These are phyloP conservation scores for Russula ochroleuca DNA, from an alignment of 768 basidiomycete species.

Conservation along the genomic window DNA sequence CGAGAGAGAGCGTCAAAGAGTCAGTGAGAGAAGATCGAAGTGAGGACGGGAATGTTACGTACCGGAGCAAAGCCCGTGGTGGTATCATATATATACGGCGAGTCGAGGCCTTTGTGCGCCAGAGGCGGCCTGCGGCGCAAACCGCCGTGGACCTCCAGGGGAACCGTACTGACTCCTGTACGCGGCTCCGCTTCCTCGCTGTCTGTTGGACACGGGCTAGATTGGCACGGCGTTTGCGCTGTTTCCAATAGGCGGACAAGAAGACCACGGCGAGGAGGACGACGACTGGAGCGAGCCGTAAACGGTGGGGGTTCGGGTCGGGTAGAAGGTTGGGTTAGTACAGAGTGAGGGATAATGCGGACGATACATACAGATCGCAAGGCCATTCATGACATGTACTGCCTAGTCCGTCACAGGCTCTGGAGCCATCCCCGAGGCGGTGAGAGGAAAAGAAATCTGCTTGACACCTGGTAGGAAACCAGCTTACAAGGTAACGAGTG, in stretches of 20 bases:
- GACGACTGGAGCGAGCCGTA: not conserved
- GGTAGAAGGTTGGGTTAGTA: not conserved
- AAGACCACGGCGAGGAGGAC: not conserved
- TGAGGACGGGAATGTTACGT: not conserved
- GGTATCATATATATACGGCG: not conserved
- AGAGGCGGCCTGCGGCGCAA: constrained; percentile 10
- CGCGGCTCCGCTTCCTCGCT: too few species aligned
- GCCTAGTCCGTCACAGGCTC: constrained; percentile 4
- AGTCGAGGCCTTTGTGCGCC: not conserved
- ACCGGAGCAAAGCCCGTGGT: constrained; percentile 12
- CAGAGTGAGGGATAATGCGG: too few species aligned
- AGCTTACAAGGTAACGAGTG: too few species aligned
- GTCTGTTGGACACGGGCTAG: not conserved
- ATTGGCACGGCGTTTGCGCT: constrained; percentile 3
- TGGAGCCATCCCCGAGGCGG: not conserved
- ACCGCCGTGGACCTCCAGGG: not conserved
- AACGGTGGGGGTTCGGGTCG: too few species aligned
- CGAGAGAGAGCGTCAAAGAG: not conserved
- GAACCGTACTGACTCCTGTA: not conserved
- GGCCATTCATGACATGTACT: not conserved
- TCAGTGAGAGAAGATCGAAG: not conserved
- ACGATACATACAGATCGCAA: not conserved
- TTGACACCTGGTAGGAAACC: too few species aligned
- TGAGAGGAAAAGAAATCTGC: not conserved
- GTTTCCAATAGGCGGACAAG: not conserved